Evolutionary conservation across 2,329 filamentous ascomycete genomes (phyloP).

Genomic region (Tolypocladium sp.): DNA sequence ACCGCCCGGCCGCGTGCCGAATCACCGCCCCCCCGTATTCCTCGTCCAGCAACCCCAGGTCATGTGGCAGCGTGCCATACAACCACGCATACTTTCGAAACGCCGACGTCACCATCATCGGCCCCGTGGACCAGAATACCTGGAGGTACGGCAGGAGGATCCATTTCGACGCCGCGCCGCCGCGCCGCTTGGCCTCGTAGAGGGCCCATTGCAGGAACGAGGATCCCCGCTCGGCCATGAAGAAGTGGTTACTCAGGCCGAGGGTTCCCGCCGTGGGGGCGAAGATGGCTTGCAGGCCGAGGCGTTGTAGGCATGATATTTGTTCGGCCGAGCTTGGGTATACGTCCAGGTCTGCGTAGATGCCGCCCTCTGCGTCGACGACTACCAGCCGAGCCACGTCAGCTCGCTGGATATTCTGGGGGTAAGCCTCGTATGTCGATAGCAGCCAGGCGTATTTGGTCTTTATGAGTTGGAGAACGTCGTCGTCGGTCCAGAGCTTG

Average conservation of each 20-base stretch:
- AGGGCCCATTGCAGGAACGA: constrained; percentile 11
- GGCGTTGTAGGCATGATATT: constrained; percentile 8
- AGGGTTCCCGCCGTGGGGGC: constrained; percentile 5
- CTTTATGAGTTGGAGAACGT: constrained; percentile 8
- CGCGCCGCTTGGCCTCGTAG: constrained; percentile 11
- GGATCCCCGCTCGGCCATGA: constrained; percentile 11
- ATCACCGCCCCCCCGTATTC: constrained; percentile 3
- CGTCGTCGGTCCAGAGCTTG: constrained; percentile 14
- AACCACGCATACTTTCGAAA: constrained; percentile 9
- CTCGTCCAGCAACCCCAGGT: constrained; percentile 8
- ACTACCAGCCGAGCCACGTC: constrained; percentile 13
- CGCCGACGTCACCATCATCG: constrained; percentile 13
- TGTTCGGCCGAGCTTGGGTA: constrained; percentile 6
- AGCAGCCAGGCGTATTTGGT: constrained; percentile 11
- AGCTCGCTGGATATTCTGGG: constrained; percentile 12
- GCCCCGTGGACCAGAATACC: constrained; percentile 16
- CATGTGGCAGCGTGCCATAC: constrained; percentile 3
- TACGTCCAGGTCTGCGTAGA: constrained; percentile 15
- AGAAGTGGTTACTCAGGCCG: constrained; percentile 15
- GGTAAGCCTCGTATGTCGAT: constrained; percentile 11
- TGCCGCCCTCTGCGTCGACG: constrained; percentile 11
- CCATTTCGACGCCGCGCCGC: constrained; percentile 1
- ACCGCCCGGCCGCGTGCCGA: constrained; percentile 12
- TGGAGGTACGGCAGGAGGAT: constrained; percentile 13
- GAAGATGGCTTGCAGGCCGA: constrained; percentile 8